These are phyloP conservation scores for Tetrastigma voinierianum DNA, from an alignment of 164 flowering plant genomes.

Conservation along the genomic window DNA sequence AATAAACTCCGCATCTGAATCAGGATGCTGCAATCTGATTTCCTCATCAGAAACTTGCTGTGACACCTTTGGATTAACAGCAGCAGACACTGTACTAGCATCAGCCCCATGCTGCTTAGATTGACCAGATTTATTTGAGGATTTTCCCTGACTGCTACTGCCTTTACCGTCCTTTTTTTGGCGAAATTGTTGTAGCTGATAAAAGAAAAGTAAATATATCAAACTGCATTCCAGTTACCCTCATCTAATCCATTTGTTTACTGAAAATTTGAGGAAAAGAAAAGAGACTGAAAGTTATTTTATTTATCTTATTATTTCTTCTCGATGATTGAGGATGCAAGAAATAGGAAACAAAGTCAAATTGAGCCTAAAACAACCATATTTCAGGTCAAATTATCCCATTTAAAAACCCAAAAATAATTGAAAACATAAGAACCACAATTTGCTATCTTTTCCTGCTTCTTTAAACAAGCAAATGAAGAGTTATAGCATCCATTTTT, in stretches of 20 bases:
- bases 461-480: no score
- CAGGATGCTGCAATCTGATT: constrained; percentile 10
- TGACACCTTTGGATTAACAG: constrained; percentile 12
- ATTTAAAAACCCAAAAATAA: no score
- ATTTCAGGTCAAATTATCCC: no score
- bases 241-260: neutral
- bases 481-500: no score
- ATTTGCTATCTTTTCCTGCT: no score
- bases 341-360: no score
- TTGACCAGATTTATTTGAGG: constrained; percentile 50
- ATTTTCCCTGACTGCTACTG: constrained; percentile 47
- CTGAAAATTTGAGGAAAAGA: no score
- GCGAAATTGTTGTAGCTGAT: constrained; percentile 86
- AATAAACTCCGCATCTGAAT: constrained; percentile 16
- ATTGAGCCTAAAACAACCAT: no score
- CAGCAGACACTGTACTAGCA: constrained; percentile 16
- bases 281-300: no score
- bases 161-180: constrained; percentile 80
- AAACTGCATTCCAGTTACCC: constrained; percentile 1
- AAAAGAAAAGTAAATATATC: constrained; percentile 3
- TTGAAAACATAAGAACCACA: no score
- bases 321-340: no score
- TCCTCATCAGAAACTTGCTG: constrained; percentile 19
- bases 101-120: constrained; percentile 37
- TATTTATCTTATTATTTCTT: no score